Evolutionary conservation across 129 eudicot species (phyloP).

Genomic region (Flaveria robusta): DNA sequence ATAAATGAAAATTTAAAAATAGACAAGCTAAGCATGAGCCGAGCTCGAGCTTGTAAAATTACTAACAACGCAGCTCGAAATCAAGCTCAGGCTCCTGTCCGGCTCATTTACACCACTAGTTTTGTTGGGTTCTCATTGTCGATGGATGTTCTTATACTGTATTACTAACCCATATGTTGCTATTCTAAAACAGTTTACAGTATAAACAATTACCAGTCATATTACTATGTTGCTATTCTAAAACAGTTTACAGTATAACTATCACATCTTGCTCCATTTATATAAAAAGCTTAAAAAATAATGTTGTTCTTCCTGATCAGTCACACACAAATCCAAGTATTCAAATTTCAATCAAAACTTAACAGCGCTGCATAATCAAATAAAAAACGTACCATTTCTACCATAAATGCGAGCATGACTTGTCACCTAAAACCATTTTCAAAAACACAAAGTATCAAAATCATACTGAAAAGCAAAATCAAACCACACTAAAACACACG

Average conservation of each 20-base stretch:
- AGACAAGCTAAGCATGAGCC: background rate
- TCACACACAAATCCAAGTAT: background rate
- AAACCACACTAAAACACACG: background rate
- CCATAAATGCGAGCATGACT: conserved; percentile 80
- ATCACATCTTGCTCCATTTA: background rate
- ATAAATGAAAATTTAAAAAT: background rate
- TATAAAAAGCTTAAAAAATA: background rate
- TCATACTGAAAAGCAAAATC: background rate
- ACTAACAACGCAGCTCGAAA: background rate
- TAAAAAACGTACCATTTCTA: conserved; percentile 56
- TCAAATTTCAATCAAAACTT: background rate
- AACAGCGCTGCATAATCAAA: background rate
- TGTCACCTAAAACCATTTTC: conserved; percentile 52
- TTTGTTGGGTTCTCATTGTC: background rate
- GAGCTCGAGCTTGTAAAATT: background rate
- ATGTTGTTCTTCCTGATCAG: background rate
- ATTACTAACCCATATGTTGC: background rate
- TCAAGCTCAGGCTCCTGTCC: background rate
- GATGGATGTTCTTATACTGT: background rate
- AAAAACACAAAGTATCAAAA: background rate
- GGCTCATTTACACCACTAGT: background rate
- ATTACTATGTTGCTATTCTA: background rate
- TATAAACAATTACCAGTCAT: background rate
- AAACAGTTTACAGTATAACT: background rate
- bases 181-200: background rate